Conservation (phyloP, 148 eudicot species). For the Tetragonia tetragonoides region DNA sequence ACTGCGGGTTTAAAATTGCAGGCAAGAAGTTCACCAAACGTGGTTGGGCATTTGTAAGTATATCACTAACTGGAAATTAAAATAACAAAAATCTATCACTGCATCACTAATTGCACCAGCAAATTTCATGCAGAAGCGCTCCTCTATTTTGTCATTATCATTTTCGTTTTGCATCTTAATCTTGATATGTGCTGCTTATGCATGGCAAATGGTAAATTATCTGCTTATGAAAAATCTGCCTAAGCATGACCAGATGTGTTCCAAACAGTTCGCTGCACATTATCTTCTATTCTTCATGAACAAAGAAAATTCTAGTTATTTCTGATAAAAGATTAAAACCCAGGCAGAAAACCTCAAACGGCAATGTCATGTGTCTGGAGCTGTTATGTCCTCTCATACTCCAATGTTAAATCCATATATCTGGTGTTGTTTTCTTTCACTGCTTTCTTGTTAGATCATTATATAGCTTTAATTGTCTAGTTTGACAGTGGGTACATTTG, state of each 20-base stretch:
- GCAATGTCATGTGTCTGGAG: background rate
- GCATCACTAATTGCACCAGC: background rate
- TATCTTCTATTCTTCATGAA: background rate
- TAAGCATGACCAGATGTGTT: background rate
- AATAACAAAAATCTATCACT: background rate
- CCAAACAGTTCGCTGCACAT: background rate
- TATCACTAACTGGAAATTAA: slow-evolving; percentile 17
- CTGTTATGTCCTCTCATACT: background rate
- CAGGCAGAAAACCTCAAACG: background rate
- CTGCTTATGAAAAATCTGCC: background rate
- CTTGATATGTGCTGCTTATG: background rate
- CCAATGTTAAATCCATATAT: no score
- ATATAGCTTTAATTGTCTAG: background rate
- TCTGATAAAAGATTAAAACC: background rate
- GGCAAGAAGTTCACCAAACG: slow-evolving; percentile 76
- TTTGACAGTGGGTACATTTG: background rate
- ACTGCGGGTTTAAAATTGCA: slow-evolving; percentile 60
- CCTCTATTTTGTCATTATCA: background rate
- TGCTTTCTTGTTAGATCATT: background rate
- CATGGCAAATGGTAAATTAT: background rate
- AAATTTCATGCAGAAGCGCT: background rate
- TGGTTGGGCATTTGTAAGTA: slow-evolving; percentile 95
- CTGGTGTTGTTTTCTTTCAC: background rate
- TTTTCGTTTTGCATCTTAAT: background rate
- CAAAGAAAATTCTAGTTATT: background rate